Evolutionary conservation across 805 yeast genomes (phyloP).

Genomic region (Maudiozyma turicensis): DNA sequence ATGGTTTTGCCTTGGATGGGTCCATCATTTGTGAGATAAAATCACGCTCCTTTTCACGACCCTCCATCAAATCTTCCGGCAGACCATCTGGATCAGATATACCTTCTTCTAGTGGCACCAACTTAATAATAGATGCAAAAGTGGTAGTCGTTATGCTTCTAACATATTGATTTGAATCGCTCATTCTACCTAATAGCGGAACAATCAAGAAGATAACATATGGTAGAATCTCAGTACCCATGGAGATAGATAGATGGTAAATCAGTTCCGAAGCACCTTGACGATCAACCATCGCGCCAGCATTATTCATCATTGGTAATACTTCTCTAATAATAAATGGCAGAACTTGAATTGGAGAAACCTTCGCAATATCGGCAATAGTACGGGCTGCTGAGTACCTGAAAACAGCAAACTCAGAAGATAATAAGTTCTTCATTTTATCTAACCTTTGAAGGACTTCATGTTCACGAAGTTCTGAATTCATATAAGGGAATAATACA

Average conservation of each 20-base stretch:
- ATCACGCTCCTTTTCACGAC: slow-evolving; percentile 89
- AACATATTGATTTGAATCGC: slow-evolving; percentile 85
- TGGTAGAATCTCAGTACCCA: slow-evolving; percentile 87
- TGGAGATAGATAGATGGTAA: slow-evolving; percentile 70
- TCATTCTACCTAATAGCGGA: slow-evolving; percentile 95
- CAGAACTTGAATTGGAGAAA: slow-evolving; percentile 60
- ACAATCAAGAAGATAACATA: slow-evolving; percentile 92
- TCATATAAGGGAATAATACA: slow-evolving; percentile 58
- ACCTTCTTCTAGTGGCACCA: slow-evolving; percentile 96
- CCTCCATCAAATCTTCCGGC: slow-evolving; percentile 73
- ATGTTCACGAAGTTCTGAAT: slow-evolving; percentile 34
- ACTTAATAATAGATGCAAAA: slow-evolving; percentile 88
- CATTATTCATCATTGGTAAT: slow-evolving; percentile 72
- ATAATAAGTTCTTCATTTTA: slow-evolving; percentile 42
- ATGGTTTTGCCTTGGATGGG: slow-evolving; percentile 79
- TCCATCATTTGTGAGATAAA: slow-evolving; percentile 98
- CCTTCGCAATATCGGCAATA: slow-evolving; percentile 66
- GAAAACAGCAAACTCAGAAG: slow-evolving; percentile 68
- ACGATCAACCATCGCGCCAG: slow-evolving; percentile 57
- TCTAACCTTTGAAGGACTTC: slow-evolving; percentile 48
- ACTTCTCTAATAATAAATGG: slow-evolving; percentile 69
- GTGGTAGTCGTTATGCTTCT: slow-evolving; percentile 88
- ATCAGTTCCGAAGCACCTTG: slow-evolving; percentile 93
- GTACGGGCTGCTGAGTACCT: slow-evolving; percentile 88
- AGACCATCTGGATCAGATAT: slow-evolving; percentile 90